These are phyloP conservation scores for Isatis lusitanica DNA, from an alignment of 441 rosid genomes.

Conservation along the genomic window DNA sequence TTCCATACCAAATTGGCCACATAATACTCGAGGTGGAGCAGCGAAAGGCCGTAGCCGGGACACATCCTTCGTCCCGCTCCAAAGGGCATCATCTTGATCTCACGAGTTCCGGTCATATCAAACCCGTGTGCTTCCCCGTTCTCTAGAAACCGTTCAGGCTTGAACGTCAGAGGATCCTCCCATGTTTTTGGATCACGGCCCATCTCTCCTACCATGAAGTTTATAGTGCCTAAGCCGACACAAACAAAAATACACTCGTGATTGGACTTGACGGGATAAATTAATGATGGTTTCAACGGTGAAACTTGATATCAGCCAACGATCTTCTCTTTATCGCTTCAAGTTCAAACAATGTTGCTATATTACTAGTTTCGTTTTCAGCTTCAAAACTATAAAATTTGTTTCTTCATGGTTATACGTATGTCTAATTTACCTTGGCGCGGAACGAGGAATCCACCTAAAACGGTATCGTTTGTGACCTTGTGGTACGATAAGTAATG, in stretches of 20 bases:
- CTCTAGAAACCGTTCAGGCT: conserved; percentile 40
- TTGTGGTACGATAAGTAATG: conserved; percentile 39
- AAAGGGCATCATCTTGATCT: conserved; percentile 48
- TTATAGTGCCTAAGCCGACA: conserved; percentile 31
- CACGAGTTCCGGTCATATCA: conserved; percentile 43
- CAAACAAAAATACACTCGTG: neutral
- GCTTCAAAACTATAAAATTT: neutral
- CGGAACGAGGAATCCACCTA: conserved; percentile 39
- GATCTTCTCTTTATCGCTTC: no score
- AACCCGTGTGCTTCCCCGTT: conserved; percentile 28
- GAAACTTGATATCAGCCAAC: no score
- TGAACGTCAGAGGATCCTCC: conserved; percentile 48
- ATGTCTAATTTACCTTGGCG: conserved; percentile 15
- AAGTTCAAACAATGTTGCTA: neutral
- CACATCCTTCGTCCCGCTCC: conserved; percentile 44
- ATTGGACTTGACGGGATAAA: neutral
- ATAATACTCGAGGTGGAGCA: conserved; percentile 37
- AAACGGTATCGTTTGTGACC: conserved; percentile 34
- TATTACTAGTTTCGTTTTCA: neutral
- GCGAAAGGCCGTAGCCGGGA: conserved; percentile 37
- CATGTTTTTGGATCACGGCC: conserved; percentile 44
- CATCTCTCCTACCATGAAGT: conserved; percentile 49
- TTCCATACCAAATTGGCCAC: conserved; percentile 44
- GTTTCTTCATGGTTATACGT: neutral
- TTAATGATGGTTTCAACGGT: no score